These are phyloP conservation scores for Dicorynia guianensis DNA, from an alignment of 306 rosid genomes.

Conservation along the genomic window DNA sequence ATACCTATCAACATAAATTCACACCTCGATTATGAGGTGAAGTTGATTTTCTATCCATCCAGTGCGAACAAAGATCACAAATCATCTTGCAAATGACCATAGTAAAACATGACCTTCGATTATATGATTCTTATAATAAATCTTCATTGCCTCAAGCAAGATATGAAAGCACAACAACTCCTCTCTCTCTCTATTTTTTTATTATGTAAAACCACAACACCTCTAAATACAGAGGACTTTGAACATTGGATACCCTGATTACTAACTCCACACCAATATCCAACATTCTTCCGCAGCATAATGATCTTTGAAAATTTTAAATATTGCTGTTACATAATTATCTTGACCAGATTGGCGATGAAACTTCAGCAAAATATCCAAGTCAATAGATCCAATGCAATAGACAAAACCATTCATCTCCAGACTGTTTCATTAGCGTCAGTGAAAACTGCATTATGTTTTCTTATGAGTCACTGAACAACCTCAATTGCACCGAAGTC, in stretches of 20 bases:
- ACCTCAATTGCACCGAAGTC: constrained; percentile 93
- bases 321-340: background rate
- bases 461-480: constrained; percentile 91
- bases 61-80: no score
- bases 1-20: no score
- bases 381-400: constrained; percentile 29
- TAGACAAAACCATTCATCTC: constrained; percentile 56
- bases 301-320: constrained; percentile 24
- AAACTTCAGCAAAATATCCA: constrained; percentile 27
- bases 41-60: no score
- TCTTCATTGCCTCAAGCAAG: constrained; percentile 18
- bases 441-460: constrained; percentile 91
- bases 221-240: constrained; percentile 18
- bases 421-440: constrained; percentile 95
- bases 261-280: constrained; percentile 34
- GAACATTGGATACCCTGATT: constrained; percentile 29
- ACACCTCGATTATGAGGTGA: no score
- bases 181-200: background rate
- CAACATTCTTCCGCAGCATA: constrained; percentile 29
- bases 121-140: no score
- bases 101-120: no score
- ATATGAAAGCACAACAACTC: constrained; percentile 29
- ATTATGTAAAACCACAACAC: background rate
- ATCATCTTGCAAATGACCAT: no score
- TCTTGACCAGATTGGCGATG: constrained; percentile 28